These are phyloP conservation scores for Zygoascus sp. DNA, from an alignment of 1,139 yeast species.

Conservation along the genomic window DNA sequence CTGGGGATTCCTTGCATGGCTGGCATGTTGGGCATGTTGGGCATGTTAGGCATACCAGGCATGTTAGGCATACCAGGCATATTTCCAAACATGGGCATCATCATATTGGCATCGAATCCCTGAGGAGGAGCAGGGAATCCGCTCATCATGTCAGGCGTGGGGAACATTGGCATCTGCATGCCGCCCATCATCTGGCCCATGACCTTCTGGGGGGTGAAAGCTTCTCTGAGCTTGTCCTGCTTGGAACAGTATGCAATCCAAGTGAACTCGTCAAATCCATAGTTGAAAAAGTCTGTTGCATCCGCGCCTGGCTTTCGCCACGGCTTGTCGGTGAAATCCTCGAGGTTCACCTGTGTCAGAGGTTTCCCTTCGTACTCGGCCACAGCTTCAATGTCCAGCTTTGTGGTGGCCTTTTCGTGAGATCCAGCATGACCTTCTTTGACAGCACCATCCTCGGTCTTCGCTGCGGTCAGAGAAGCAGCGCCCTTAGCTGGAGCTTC, in stretches of 20 bases:
- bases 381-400: constrained; percentile 71
- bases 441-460: constrained; percentile 32
- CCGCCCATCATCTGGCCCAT: constrained; percentile 31
- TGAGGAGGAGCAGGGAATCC: constrained; percentile 20
- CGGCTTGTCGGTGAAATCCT: constrained; percentile 84
- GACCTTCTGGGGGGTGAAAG: constrained; percentile 56
- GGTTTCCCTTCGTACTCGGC: constrained; percentile 83
- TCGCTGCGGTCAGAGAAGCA: too few species aligned
- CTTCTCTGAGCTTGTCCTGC: constrained; percentile 77
- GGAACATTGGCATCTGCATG: constrained; percentile 28
- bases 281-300: constrained; percentile 87
- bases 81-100: constrained; percentile 28
- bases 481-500: constrained; percentile 34
- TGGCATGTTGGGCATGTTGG: constrained; percentile 17
- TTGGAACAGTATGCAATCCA: constrained; percentile 92
- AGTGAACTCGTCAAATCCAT: constrained; percentile 92
- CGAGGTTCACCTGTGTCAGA: constrained; percentile 76
- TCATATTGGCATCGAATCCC: constrained; percentile 23
- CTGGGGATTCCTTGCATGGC: constrained; percentile 12
- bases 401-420: constrained; percentile 21
- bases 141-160: constrained; percentile 24
- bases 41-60: constrained; percentile 28
- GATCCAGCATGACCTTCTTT: constrained; percentile 23
- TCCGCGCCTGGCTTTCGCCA: constrained; percentile 99
- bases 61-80: constrained; percentile 27